Conservation (phyloP, 441 rosid genomes). For the Adansonia grandidieri region DNA sequence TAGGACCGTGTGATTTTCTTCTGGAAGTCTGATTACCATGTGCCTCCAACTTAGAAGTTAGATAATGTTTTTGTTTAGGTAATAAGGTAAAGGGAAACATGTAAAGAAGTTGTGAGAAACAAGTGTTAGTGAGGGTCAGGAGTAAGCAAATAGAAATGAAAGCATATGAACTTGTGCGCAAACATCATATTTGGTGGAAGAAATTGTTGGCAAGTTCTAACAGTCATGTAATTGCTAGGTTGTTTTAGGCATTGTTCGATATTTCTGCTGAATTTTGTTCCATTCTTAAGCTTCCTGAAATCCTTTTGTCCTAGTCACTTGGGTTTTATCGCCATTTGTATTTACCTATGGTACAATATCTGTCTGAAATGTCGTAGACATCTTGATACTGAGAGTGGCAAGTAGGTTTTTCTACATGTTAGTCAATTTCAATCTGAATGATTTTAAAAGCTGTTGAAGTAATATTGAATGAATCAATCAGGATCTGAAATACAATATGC, state of each 20-base stretch:
- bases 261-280: not conserved
- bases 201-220: not conserved
- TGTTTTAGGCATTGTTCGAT: not conserved
- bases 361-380: not conserved
- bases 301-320: not conserved
- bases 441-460: not conserved
- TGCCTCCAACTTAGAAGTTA: not conserved
- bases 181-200: not conserved
- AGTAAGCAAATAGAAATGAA: not conserved
- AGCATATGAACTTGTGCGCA: too few species aligned
- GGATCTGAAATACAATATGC: not conserved
- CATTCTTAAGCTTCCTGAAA: not conserved
- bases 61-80: not conserved
- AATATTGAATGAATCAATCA: not conserved
- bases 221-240: not conserved
- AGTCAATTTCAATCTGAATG: not conserved
- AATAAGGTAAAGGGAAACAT: not conserved
- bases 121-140: not conserved
- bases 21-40: not conserved
- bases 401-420: not conserved
- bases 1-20: not conserved
- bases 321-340: not conserved
- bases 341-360: not conserved
- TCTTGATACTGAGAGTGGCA: not conserved
- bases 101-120: not conserved